Conservation (phyloP, 495 filamentous ascomycete species). For the Penicillium malachiteum region DNA sequence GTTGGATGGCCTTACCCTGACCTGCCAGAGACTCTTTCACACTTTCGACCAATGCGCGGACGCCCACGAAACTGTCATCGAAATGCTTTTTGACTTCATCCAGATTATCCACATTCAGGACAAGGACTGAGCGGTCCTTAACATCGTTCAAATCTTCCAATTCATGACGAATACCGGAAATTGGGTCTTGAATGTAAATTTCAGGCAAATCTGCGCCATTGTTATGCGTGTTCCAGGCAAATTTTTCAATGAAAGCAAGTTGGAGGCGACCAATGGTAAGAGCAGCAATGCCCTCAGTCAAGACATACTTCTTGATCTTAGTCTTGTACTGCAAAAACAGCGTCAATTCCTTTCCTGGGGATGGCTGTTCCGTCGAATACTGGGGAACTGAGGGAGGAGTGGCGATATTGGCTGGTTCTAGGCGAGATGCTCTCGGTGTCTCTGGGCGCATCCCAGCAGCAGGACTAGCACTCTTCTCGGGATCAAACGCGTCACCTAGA, state of each 20-base stretch:
- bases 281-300: conserved; percentile 77
- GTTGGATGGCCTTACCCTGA: conserved; percentile 74
- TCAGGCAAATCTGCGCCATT: conserved; percentile 93
- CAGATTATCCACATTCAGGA: conserved; percentile 88
- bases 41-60: conserved; percentile 76
- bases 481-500: conserved; percentile 41
- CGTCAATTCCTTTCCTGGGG: conserved; percentile 83
- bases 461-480: conserved; percentile 50
- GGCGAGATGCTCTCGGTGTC: conserved; percentile 34
- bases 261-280: conserved; percentile 85
- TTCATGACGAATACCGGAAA: conserved; percentile 93
- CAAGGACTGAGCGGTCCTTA: conserved; percentile 90
- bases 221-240: conserved; percentile 95
- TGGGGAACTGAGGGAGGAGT: conserved; percentile 47
- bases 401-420: conserved; percentile 25
- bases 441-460: conserved; percentile 30
- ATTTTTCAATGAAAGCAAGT: conserved; percentile 98
- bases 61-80: conserved; percentile 82
- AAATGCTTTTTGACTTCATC: conserved; percentile 97
- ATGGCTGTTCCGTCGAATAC: conserved; percentile 67
- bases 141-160: conserved; percentile 93
- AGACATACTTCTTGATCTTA: conserved; percentile 93
- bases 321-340: conserved; percentile 97
- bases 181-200: conserved; percentile 94
- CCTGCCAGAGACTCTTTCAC: conserved; percentile 76